Percentiles rank a stretch among this genome's conserved stretches.
These are phyloP conservation scores for Crithidia bombi DNA, from an alignment of 208 protist species.

Conservation along the genomic window DNA sequence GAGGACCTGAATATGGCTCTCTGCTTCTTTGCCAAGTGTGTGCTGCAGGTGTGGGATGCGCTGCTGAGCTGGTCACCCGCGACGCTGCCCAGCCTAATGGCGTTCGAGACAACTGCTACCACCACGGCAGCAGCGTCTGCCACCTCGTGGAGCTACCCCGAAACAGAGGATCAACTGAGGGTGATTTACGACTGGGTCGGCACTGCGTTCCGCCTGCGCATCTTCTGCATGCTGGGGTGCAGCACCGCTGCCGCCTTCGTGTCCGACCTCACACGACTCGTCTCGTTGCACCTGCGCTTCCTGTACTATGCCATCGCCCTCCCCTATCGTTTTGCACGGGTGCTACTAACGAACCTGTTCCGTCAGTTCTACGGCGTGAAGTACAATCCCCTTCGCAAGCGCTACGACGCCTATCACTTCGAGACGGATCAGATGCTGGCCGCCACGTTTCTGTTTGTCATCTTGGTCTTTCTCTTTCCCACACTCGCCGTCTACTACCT, in stretches of 20 bases:
- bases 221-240: conserved; percentile 80
- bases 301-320: conserved; percentile 73
- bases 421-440: conserved; percentile 91
- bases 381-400: conserved; percentile 93
- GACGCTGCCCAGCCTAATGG: conserved; percentile 27
- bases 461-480: conserved; percentile 90
- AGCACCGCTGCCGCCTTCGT: conserved; percentile 74
- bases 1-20: conserved; percentile 89
- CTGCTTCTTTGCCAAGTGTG: conserved; percentile 76
- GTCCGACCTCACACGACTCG: conserved; percentile 77
- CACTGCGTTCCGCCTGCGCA: conserved; percentile 54
- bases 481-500: conserved; percentile 93
- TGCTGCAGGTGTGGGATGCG: conserved; percentile 75
- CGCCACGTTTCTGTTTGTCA: conserved; percentile 90
- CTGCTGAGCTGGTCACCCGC: conserved; percentile 42
- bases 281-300: conserved; percentile 83
- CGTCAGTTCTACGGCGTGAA: conserved; percentile 90
- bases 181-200: conserved; percentile 69
- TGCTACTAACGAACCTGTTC: conserved; percentile 70
- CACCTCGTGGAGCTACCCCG: background rate
- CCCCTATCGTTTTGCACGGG: conserved; percentile 65
- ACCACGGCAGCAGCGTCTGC: background rate
- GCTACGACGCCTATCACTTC: conserved; percentile 91
- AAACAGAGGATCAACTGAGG: conserved; percentile 22
- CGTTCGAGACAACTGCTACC: conserved; percentile 11